phyloP scores from a whole-genome alignment of 2,329 filamentous ascomycete species.

The Madurella mycetomatis region DNA sequence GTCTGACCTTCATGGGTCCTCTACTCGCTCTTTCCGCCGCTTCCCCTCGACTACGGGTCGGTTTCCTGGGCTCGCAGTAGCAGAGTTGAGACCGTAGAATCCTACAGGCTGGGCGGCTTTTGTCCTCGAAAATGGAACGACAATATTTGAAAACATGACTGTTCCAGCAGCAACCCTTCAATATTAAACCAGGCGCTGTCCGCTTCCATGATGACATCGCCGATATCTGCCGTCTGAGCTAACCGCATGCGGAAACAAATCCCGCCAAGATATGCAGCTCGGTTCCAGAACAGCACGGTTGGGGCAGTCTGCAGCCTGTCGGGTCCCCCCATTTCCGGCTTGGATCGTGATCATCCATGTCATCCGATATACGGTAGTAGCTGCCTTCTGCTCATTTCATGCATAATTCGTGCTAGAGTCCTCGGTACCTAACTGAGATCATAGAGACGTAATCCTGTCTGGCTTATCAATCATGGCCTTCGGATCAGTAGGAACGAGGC shows the following conservation, averaged over 20 bases:
- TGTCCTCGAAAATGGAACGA: constrained; percentile 1
- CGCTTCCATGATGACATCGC: background rate
- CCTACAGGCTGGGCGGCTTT: constrained; percentile 13
- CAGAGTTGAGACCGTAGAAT: background rate
- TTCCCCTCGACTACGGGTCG: background rate
- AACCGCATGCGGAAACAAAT: constrained; percentile 9
- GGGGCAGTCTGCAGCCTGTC: no score
- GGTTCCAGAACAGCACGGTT: no score
- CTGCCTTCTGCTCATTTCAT: background rate
- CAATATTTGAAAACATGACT: no score
- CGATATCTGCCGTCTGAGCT: background rate
- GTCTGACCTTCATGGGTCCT: constrained; percentile 18
- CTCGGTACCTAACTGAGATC: background rate
- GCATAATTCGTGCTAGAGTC: background rate
- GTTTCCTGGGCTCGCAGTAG: background rate
- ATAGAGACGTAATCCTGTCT: background rate
- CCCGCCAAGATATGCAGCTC: constrained; percentile 9
- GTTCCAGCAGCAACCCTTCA: no score
- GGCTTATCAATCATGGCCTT: background rate
- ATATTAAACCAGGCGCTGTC: no score
- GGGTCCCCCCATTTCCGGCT: no score
- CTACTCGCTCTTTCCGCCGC: background rate
- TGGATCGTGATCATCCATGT: background rate
- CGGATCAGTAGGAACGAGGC: no score
- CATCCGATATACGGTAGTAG: background rate